Conservation (phyloP, 208 protist species). For the Acanthamoeba healyi region DNA sequence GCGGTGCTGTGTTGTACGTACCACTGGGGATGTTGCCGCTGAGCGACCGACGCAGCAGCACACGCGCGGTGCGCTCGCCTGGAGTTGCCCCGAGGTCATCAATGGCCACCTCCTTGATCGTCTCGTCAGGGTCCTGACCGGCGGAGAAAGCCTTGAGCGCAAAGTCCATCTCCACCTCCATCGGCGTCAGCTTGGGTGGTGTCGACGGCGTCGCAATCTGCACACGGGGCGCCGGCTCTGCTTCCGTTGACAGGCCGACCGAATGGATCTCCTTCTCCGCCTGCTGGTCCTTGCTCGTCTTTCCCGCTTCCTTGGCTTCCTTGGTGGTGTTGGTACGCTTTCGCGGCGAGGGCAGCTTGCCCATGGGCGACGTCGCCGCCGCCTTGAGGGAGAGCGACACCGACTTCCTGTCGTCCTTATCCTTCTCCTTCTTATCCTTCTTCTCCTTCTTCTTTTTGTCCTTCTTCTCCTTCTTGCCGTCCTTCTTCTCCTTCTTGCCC, state of each 20-base stretch:
- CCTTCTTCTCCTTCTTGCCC: slow-evolving; percentile 61
- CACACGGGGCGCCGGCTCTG: background rate
- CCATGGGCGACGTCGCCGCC: too few species aligned
- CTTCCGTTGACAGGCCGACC: background rate
- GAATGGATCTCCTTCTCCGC: background rate
- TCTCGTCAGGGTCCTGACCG: background rate
- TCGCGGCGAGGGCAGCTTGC: background rate
- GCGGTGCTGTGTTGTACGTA: background rate
- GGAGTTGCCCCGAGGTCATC: background rate
- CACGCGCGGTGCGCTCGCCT: background rate
- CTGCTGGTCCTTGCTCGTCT: background rate
- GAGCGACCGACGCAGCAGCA: slow-evolving; percentile 27
- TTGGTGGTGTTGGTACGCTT: background rate
- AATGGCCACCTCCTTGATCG: background rate
- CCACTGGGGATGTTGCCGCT: slow-evolving; percentile 16
- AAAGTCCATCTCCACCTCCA: slow-evolving; percentile 30
- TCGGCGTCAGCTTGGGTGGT: background rate
- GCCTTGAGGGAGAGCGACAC: background rate
- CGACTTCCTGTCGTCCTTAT: background rate
- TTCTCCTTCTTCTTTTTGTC: slow-evolving; percentile 37
- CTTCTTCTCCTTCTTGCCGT: slow-evolving; percentile 24
- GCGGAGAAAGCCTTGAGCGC: slow-evolving; percentile 15
- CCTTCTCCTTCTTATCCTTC: background rate
- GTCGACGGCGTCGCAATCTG: background rate
- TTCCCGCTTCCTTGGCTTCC: background rate